Percentiles rank a stretch among this genome's conserved stretches.
Conservation (phyloP, 73 alveolate genomes). For the Paramecium sexaurelia region DNA sequence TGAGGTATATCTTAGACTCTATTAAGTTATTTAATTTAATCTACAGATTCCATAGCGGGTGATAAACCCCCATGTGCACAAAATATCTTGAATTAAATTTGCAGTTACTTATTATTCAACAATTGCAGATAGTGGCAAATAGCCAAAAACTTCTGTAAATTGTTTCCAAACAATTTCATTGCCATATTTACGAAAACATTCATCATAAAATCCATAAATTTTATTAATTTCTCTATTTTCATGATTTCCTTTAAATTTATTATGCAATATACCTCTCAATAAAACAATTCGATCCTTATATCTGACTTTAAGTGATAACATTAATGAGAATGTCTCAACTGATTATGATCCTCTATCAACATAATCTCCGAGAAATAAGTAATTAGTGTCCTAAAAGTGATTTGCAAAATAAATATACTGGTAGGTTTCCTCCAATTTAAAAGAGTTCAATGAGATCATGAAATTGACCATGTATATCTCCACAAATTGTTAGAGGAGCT, state of each 20-base stretch:
- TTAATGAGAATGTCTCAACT: constrained; percentile 84
- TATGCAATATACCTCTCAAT: constrained; percentile 66
- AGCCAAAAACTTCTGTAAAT: constrained; percentile 87
- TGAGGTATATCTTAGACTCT: constrained; percentile 84
- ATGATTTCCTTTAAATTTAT: constrained; percentile 76
- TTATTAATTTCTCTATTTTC: constrained; percentile 84
- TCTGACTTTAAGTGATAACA: constrained; percentile 84
- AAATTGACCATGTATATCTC: constrained; percentile 98
- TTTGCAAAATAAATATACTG: constrained; percentile 50
- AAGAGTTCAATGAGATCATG: constrained; percentile 91
- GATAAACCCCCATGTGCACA: constrained; percentile 79
- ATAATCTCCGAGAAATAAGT: constrained; percentile 89
- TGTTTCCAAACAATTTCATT: constrained; percentile 90
- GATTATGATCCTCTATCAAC: constrained; percentile 90
- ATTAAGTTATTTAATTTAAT: constrained; percentile 62
- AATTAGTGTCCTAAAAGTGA: constrained; percentile 77
- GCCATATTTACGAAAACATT: constrained; percentile 92
- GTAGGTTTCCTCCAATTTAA: constrained; percentile 82
- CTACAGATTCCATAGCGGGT: constrained; percentile 71
- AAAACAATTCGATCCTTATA: constrained; percentile 84
- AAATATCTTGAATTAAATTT: constrained; percentile 57
- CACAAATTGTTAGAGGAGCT: constrained; percentile 94
- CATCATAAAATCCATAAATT: constrained; percentile 96
- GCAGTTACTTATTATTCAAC: constrained; percentile 76
- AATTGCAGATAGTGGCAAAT: constrained; percentile 90